A percentile compares a stretch with the other conserved stretches of the same genome.
These are phyloP conservation scores for Mycena capillaripes DNA, from an alignment of 768 basidiomycete species.

Conservation along the genomic window DNA sequence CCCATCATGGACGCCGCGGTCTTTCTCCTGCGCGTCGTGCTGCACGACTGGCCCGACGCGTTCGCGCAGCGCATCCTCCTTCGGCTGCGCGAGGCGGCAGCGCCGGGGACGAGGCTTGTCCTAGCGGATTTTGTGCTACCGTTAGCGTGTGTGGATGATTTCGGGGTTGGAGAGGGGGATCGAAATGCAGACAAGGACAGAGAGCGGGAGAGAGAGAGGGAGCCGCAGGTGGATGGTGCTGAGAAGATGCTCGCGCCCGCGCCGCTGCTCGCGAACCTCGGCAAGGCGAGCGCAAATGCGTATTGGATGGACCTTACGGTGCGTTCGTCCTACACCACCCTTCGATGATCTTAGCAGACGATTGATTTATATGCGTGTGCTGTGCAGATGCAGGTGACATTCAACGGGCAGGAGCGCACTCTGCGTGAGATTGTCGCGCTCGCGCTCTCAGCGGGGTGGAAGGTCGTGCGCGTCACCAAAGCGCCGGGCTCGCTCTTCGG, in stretches of 20 bases:
- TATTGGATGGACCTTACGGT: conserved; percentile 71
- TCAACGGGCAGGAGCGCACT: conserved; percentile 80
- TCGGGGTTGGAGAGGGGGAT: conserved; percentile 32
- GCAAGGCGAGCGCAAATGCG: conserved; percentile 72
- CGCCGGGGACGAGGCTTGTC: conserved; percentile 70
- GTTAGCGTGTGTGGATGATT: conserved; percentile 73
- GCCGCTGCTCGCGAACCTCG: conserved; percentile 80
- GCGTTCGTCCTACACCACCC: too few species aligned
- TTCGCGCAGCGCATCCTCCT: conserved; percentile 63
- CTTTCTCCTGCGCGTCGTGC: conserved; percentile 77
- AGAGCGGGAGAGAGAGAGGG: too few species aligned
- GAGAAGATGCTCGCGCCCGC: conserved; percentile 67
- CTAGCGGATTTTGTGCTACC: conserved; percentile 82
- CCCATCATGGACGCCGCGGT: conserved; percentile 67
- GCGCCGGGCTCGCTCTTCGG: conserved; percentile 78
- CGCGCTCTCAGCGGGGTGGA: conserved; percentile 72
- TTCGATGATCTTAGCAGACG: too few species aligned
- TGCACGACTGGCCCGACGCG: conserved; percentile 86
- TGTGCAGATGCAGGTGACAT: conserved; percentile 80
- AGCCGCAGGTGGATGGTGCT: conserved; percentile 63
- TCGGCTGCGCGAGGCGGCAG: conserved; percentile 60
- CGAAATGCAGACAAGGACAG: conserved; percentile 12
- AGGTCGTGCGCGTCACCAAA: conserved; percentile 66
- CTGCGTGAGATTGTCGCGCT: conserved; percentile 72
- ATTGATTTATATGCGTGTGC: too few species aligned